phyloP scores from a whole-genome alignment of 768 basidiomycete genomes.

The Terana coerulea region DNA sequence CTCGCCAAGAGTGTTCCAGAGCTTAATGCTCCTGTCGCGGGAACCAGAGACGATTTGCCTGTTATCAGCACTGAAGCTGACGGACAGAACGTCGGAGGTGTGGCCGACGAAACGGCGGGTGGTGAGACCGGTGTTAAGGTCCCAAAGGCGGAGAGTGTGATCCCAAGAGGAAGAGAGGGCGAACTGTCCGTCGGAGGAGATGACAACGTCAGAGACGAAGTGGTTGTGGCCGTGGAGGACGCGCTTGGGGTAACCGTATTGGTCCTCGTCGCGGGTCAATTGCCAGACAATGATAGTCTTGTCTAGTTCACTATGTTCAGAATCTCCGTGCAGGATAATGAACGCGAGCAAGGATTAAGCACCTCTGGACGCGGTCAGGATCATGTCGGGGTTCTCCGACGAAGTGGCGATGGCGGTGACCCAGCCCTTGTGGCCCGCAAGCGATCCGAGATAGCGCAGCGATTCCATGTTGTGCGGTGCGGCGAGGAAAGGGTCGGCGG shows the following conservation, averaged over 20 bases:
- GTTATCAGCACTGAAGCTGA: conserved; percentile 99
- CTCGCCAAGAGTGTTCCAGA: conserved; percentile 99
- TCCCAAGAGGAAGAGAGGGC: conserved; percentile 99
- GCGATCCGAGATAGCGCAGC: conserved; percentile 86
- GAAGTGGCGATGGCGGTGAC: conserved; percentile 98
- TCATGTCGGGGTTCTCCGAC: conserved; percentile 98
- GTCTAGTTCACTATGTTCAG: conserved; percentile 50
- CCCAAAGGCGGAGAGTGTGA: conserved; percentile 99
- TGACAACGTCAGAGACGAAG: conserved; percentile 98
- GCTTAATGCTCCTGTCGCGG: conserved; percentile 95
- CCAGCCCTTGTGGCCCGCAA: conserved; percentile 95
- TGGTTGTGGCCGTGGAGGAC: conserved; percentile 99
- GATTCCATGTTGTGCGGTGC: conserved; percentile 46
- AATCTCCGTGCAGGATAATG: conserved; percentile 1
- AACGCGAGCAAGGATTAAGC: conserved; percentile 28
- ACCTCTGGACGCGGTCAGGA: conserved; percentile 98
- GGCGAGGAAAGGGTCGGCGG: conserved; percentile 23
- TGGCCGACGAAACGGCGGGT: conserved; percentile 98
- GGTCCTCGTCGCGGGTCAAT: conserved; percentile 87
- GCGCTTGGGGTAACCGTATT: conserved; percentile 95
- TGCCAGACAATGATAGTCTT: conserved; percentile 99
- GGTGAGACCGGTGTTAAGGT: conserved; percentile 94
- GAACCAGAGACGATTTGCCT: conserved; percentile 98
- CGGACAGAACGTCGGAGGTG: conserved; percentile 95
- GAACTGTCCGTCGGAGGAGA: conserved; percentile 99